Percentiles rank a stretch among this genome's conserved stretches.
These are phyloP conservation scores for Lasiodiplodia sp. DNA, from an alignment of 2,329 filamentous ascomycete species.

Conservation along the genomic window DNA sequence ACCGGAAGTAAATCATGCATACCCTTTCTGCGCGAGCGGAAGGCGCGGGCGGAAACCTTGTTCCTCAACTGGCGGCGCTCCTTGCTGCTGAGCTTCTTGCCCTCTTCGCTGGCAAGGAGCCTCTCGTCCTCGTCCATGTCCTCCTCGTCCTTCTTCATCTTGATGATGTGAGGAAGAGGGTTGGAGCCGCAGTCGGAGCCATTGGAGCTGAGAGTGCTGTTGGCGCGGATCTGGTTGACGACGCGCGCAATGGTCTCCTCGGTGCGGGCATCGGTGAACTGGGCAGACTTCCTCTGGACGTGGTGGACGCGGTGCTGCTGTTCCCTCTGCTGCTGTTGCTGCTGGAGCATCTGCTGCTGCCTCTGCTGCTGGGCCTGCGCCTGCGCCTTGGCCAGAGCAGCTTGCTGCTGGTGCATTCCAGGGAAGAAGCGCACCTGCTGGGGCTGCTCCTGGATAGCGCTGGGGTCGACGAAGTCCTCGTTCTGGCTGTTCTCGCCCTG, in stretches of 20 bases:
- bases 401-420: constrained; percentile 90
- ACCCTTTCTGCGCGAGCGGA: constrained; percentile 98
- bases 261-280: constrained; percentile 54
- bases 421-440: constrained; percentile 80
- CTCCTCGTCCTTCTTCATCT: constrained; percentile 90
- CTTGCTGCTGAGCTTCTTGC: constrained; percentile 99
- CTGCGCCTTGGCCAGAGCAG: constrained; percentile 59
- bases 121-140: constrained; percentile 99
- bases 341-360: constrained; percentile 62
- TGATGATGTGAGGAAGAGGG: constrained; percentile 71
- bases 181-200: constrained; percentile 55
- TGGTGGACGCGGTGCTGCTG: constrained; percentile 39
- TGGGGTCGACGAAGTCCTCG: constrained; percentile 75
- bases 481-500: constrained; percentile 49
- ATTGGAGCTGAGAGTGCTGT: constrained; percentile 65
- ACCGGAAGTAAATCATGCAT: constrained; percentile 48
- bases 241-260: constrained; percentile 95
- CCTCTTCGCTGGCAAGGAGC: constrained; percentile 92
- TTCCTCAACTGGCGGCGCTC: constrained; percentile 96
- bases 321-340: constrained; percentile 47
- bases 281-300: constrained; percentile 43
- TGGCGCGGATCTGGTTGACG: constrained; percentile 87
- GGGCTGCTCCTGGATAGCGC: constrained; percentile 70
- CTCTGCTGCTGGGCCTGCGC: constrained; percentile 54
- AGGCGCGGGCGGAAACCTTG: constrained; percentile 97